phyloP scores from a whole-genome alignment of 805 yeast genomes.

The Metschnikowia corniflorae region DNA sequence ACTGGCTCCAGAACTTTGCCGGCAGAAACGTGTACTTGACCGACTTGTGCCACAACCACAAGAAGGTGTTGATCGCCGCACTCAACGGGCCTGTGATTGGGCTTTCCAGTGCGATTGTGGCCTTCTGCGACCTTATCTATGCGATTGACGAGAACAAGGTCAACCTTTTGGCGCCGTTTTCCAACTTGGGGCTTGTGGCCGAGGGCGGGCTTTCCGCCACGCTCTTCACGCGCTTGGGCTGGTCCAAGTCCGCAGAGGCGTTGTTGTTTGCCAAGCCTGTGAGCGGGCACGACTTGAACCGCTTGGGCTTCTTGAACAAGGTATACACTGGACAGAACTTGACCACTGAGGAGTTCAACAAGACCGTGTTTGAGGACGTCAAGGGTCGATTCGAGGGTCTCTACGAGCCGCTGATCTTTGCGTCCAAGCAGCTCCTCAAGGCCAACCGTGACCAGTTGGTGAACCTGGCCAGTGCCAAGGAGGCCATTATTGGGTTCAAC shows the following conservation, averaged over 20 bases:
- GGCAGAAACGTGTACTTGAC: conserved; percentile 71
- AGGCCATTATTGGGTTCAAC: conserved; percentile 63
- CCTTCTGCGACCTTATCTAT: conserved; percentile 74
- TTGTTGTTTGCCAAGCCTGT: conserved; percentile 67
- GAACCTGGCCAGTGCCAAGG: conserved; percentile 57
- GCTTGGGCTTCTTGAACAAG: conserved; percentile 61
- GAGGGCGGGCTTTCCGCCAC: conserved; percentile 78
- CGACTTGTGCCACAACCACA: conserved; percentile 63
- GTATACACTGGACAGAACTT: conserved; percentile 40
- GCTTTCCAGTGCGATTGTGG: conserved; percentile 65
- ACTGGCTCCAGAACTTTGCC: conserved; percentile 58
- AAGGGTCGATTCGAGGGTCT: conserved; percentile 37
- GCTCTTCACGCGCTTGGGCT: conserved; percentile 65
- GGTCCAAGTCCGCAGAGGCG: conserved; percentile 70
- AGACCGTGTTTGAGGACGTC: conserved; percentile 33
- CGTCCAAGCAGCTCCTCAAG: conserved; percentile 44
- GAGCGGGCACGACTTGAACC: conserved; percentile 50
- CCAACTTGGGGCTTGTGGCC: conserved; percentile 75
- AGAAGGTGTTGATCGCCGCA: conserved; percentile 66
- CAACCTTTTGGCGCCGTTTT: conserved; percentile 69
- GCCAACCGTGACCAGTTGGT: conserved; percentile 37
- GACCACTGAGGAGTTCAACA: conserved; percentile 43
- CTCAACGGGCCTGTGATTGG: conserved; percentile 90
- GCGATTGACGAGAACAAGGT: conserved; percentile 56
- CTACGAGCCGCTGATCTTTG: conserved; percentile 42